These are phyloP conservation scores for Leptodontidium sp. DNA, from an alignment of 2,329 filamentous ascomycete genomes.

Conservation along the genomic window DNA sequence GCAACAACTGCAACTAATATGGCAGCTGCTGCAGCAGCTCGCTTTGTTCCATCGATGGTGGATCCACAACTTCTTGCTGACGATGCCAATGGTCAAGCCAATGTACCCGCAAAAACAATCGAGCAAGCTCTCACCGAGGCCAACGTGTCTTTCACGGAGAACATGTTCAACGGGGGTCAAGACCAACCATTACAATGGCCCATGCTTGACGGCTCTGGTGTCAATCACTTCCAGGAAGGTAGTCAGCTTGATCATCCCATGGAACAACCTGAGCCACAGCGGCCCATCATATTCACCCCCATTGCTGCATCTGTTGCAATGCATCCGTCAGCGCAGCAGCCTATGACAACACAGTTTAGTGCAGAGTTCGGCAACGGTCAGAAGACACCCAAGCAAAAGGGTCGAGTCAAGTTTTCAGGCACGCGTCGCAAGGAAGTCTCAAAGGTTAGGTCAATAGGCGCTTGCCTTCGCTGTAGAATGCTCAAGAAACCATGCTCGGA, in stretches of 20 bases:
- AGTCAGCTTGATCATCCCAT: slow-evolving; percentile 19
- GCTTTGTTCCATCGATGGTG: slow-evolving; percentile 46
- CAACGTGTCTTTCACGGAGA: slow-evolving; percentile 37
- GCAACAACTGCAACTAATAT: slow-evolving; percentile 41
- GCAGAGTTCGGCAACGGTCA: slow-evolving; percentile 46
- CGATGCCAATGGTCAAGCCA: slow-evolving; percentile 34
- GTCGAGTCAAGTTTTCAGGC: slow-evolving; percentile 64
- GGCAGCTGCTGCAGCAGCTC: slow-evolving; percentile 39
- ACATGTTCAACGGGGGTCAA: slow-evolving; percentile 31
- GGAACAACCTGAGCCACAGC: slow-evolving; percentile 30
- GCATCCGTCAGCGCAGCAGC: slow-evolving; percentile 27
- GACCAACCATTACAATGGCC: slow-evolving; percentile 42
- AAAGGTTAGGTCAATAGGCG: slow-evolving; percentile 69
- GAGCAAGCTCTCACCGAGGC: slow-evolving; percentile 40
- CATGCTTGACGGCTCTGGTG: slow-evolving; percentile 39
- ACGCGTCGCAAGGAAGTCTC: slow-evolving; percentile 70
- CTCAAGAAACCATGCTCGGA: slow-evolving; percentile 72
- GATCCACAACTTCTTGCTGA: slow-evolving; percentile 46
- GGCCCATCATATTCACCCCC: slow-evolving; percentile 32
- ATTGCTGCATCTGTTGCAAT: slow-evolving; percentile 35
- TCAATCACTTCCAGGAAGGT: slow-evolving; percentile 18
- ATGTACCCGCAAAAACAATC: slow-evolving; percentile 33
- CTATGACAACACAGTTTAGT: slow-evolving; percentile 45
- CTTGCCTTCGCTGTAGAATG: slow-evolving; percentile 72
- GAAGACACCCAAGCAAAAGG: slow-evolving; percentile 51